Base-by-base conservation (phyloP, 805 yeast genomes). In the Candida orba region DNA sequence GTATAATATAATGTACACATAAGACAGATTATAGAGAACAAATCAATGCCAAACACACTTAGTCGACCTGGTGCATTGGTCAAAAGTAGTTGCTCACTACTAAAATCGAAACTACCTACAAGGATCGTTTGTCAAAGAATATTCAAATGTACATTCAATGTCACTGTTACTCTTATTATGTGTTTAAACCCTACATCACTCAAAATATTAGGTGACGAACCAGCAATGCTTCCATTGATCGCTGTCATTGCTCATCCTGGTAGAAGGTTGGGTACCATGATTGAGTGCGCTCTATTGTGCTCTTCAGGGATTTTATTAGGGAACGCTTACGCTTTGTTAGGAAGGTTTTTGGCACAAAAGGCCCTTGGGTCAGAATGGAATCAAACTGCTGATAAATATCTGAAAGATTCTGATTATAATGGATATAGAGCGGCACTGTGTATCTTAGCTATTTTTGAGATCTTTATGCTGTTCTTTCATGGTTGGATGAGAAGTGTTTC, bases 241-340 rank as follows among this genome's bases (percentile, higher is more conserved):
- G 65, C 75, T 2, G 76, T 72, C 14, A 70, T 69, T 53, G 69
- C 69, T 6, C 75, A 72, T 49, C 76, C 77, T 2, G 77, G 78
- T 0, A 63, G 76, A 48, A 62, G 78, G 40, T 60, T 71, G 3
- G 73, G 77, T 20, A 66, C 72, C 6, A 71, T 73, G 52, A 60
- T 73, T 23, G 75, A 73, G 47, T 67, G 68, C 20, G 62, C 62
- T 8, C 52, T 68, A 4, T 59, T 68, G 37, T 69, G 73, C 51
- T 47, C 62, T 2, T 58, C 69, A 3, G 78, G 78, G 0, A 43
- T 70, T 25, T 52, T 66, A 1, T 37, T 69, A 15, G 78, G 77
- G 0, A 54, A 69, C 14, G 71, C 69, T 0, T 73, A 66, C 42
- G 59, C 72, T 0, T 42, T 69, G 1, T 57, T 73, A 30, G 72